Evolutionary conservation across 1,284 basidiomycete species (phyloP), one percentile per base, ranked within the genome.

Genomic region (Schizophyllum amplum): DNA sequence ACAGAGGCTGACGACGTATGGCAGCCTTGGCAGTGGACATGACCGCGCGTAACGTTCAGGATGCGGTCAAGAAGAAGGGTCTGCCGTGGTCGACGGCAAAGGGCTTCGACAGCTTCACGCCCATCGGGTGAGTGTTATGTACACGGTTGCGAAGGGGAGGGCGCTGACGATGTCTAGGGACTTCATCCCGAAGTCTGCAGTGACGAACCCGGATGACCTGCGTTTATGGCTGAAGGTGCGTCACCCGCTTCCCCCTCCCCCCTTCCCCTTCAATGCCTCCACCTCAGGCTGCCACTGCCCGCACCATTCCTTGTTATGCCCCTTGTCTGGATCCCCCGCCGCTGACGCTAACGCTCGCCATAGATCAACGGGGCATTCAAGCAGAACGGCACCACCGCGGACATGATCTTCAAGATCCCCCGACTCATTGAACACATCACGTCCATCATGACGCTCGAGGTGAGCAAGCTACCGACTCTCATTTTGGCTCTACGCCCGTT

Each of bases 361-460:
- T 33, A 92, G 84, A 83, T 98, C 68, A 94, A 98, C 66, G 92
- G 86, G 52, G 70, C 79, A 46, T 73, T 83, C 59, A 94, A 90
- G 71, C 96, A 99, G 70, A 78, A 90, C 59, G 96, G 94, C 4
- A 83, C 80, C 33, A 95, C 95, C 1, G 71, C 75, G 24, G 89
- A 96, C 69, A 98, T 99, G 96, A 90, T 98, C 61, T 96, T 96
- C 76, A 79, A 79, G 51, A 92, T 99, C 50, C 93, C 95, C 1
- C 78, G 83, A n/a, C 79, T 99, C 55, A 90, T 99, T 64, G 83
- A 90, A 63, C 94, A 97, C 66, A 82, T 97, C 52, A 95, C 94
- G 1, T 89, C 90, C 17, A 97, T 99, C 71, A 98, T 98, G 94
- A 87, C 86, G 0, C 80, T 98, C 20, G 94, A 98, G 79, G 92